Base-by-base conservation (phyloP, 169 alveolate genomes). In the Eimeria zaria region DNA sequence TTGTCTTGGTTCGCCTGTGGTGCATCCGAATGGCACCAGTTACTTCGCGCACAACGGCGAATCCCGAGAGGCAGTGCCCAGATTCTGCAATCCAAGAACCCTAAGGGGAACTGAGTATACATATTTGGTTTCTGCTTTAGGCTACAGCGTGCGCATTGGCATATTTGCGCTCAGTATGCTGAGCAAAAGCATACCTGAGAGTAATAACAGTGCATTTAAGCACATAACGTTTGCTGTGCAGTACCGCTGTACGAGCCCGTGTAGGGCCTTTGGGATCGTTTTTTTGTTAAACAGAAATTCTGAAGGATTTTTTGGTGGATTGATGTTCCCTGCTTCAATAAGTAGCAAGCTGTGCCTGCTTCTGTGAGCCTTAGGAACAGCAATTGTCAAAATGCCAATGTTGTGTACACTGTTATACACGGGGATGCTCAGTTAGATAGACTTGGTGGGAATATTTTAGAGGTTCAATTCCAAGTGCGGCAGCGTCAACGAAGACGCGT, bases 1-100 rank as follows among this genome's bases (percentile, higher is more conserved):
- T 39, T 36, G 85, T 74, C 58, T 44, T 74, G 60, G 53, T n/a
- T 36, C 85, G 85, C 85, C 7, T 74, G 85, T 74, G 48, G 48
- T 74, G 48, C 18, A 74, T 74, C 30, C 89, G 67, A 48, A 41
- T 33, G 44, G 30, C 44, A 46, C 89, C 89, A 14, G 3, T 78
- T 41, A n/a, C 36, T 11, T 48, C n/a, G 44, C 89, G 83, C 55
- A 33, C 83, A n/a, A 55, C 78, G 3, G 44, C 30, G 33, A 41
- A 73, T 73, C 83, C 27, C 30, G 51, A 39, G 30, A 41, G 83
- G 83, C 55, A 41, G 55, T 18, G 83, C 51, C 30, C 24, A 5
- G 83, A 73, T 36, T 73, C 83, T 73, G 83, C 51, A 73, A 6
- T 39, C 16, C 83, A 73, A 41, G 48, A 62, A 36, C 83, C 83